Evolutionary conservation across 2,329 filamentous ascomycete genomes (phyloP).

Genomic region (Botrytis cinerea): DNA sequence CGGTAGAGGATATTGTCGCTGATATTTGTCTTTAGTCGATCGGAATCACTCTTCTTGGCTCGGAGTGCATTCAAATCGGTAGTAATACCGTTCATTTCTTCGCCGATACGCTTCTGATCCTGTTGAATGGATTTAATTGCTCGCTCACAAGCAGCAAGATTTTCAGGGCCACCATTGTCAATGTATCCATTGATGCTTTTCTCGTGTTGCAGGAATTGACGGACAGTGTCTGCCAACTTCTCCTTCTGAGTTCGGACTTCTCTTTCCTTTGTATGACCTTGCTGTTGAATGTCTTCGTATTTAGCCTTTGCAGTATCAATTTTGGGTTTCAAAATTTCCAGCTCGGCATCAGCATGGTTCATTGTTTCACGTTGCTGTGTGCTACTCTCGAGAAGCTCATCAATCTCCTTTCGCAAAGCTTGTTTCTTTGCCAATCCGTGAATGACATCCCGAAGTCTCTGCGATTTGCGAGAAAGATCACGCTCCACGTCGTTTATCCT

Average conservation of each 20-base stretch:
- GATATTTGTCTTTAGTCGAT: slow-evolving; percentile 83
- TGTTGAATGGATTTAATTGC: slow-evolving; percentile 69
- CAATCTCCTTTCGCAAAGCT: slow-evolving; percentile 68
- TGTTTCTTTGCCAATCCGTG: slow-evolving; percentile 82
- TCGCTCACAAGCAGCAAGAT: slow-evolving; percentile 68
- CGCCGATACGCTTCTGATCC: slow-evolving; percentile 65
- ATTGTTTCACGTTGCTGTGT: slow-evolving; percentile 69
- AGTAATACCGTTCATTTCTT: slow-evolving; percentile 66
- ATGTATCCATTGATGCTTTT: slow-evolving; percentile 79
- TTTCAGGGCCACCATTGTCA: slow-evolving; percentile 70
- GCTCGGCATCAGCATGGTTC: slow-evolving; percentile 67
- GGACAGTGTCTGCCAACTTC: slow-evolving; percentile 70
- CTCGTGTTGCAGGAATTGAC: slow-evolving; percentile 74
- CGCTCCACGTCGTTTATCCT: slow-evolving; percentile 72
- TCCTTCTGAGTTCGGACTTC: slow-evolving; percentile 70
- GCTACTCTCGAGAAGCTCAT: slow-evolving; percentile 70
- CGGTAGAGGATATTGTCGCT: slow-evolving; percentile 86
- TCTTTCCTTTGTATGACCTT: slow-evolving; percentile 71
- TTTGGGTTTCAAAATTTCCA: slow-evolving; percentile 73
- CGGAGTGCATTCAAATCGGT: slow-evolving; percentile 75
- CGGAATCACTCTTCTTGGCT: slow-evolving; percentile 74
- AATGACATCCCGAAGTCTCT: slow-evolving; percentile 68
- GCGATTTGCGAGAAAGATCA: slow-evolving; percentile 72
- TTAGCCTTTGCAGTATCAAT: slow-evolving; percentile 74
- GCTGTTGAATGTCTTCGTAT: slow-evolving; percentile 74